Evolutionary conservation across 345 rosid species (phyloP), one percentile per base, ranked within the genome.

Genomic region (Euphorbia lathyris): DNA sequence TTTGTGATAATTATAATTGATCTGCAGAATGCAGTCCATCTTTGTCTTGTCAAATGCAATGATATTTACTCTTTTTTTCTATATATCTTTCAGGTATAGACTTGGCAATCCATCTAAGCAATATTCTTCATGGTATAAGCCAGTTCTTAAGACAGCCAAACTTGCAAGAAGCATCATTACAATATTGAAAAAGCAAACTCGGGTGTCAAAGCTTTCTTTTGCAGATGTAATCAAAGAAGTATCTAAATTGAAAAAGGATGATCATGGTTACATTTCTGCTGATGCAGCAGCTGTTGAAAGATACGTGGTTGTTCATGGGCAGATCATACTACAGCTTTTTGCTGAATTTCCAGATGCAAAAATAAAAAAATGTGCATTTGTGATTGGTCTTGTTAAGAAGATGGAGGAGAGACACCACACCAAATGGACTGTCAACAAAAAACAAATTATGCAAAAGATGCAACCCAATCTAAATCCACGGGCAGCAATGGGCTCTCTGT

Each of bases 61-160:
- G 26, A 43, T 69, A 1, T 58, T 53, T 42, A 0, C 7, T 65
- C 20, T 58, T 55, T 23, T 10, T 55, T 55, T 22, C 23, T 22
- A 7, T 1, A 51, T 4, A 55, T 23, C 13, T 9, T 55, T 68
- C 83, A 93, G 97, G 97, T 93, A 93, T 76, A 80, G 91, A 77
- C 97, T 91, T 29, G 98, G 97, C 8, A 81, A 82, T 76, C 98
- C 98, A 9, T 86, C 96, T 40, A 86, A 87, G 73, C 90, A 86
- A 51, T 93, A 91, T 79, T 84, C 86, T 36, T 87, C 90, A 7
- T 93, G 98, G 97, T 84, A 76, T 73, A 77, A 71, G 71, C 86
- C 92, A 42, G 90, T 89, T 32, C 70, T 89, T 27, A 89, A 86
- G 85, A 86, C 91, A 40, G 94, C 94, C 43, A 77, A 78, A 63